Conservation (phyloP, 192 early-diverging fungal genomes). For the Diversispora eburnea region DNA sequence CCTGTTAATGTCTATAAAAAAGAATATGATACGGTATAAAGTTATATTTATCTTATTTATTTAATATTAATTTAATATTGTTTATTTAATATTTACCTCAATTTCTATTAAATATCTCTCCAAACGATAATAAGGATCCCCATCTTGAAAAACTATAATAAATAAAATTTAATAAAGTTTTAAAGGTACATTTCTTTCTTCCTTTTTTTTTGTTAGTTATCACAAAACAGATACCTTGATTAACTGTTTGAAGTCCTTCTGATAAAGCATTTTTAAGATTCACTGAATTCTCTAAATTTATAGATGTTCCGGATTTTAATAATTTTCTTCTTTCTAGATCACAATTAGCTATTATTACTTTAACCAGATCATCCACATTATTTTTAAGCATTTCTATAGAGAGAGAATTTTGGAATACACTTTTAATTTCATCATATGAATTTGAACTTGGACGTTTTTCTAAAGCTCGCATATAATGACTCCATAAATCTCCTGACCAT, state of each 20-base stretch:
- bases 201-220: background rate
- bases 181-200: background rate
- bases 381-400: slow-evolving; percentile 16
- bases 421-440: slow-evolving; percentile 5
- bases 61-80: background rate
- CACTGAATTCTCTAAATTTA: slow-evolving; percentile 26
- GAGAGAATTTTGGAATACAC: slow-evolving; percentile 33
- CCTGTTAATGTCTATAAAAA: slow-evolving; percentile 27
- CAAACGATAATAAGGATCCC: slow-evolving; percentile 43
- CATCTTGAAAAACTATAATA: slow-evolving; percentile 30
- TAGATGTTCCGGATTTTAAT: slow-evolving; percentile 21
- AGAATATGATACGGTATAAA: background rate
- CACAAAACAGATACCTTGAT: slow-evolving; percentile 25
- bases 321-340: slow-evolving; percentile 39
- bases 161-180: background rate
- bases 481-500: slow-evolving; percentile 68
- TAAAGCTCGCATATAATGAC: slow-evolving; percentile 10
- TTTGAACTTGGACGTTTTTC: background rate
- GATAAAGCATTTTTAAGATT: slow-evolving; percentile 31
- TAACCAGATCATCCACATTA: slow-evolving; percentile 39
- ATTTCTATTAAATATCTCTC: slow-evolving; percentile 41
- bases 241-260: slow-evolving; percentile 29
- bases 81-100: slow-evolving; percentile 19
- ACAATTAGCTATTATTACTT: slow-evolving; percentile 35
- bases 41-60: background rate